Base-by-base conservation (phyloP, 257 asterid species). In the Verbascum thapsus region DNA sequence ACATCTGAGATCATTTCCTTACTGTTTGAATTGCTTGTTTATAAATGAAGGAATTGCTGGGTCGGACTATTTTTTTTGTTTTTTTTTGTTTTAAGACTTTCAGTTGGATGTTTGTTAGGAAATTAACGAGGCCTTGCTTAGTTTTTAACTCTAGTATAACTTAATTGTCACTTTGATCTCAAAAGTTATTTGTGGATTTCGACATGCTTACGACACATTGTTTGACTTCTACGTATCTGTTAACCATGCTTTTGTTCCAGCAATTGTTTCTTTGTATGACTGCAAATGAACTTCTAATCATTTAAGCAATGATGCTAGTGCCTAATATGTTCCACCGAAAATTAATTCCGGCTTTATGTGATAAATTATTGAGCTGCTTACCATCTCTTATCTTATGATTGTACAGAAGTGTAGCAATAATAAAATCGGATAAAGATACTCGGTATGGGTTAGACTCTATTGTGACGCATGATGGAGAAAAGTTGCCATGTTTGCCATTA, bases 391-490 rank as follows among this genome's bases (percentile, higher is more conserved):
- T 34, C 38, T 67, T 63, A 44, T 68, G 61, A 65, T 67, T 60
- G 61, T 75, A 87, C 95, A 94, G 99, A 78, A 81, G 65, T 18
- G 85, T 83, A 4, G 90, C 86, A 58, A 74, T 94, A 37, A 79
- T 94, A 80, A 94, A 90, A 42, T 87, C 99, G 3, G 76, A 69
- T 78, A 94, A 87, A 79, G 96, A 85, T 76, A 80, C 73, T 20
- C 76, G 99, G 73, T 94, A 94, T 18, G 95, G 75, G 43, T 61
- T 81, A 59, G 92, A 90, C 68, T 84, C 87, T 57, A 74, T 94
- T 22, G 97, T 85, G 76, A 90, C 96, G 1, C 99, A 90, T 60
- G 95, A 87, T 53, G 97, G 99, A 45, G 89, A 82, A 61, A 94
- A 77, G 71, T 71, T 85, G 60, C 95, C 96, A 4, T 94, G 96